These are phyloP conservation scores for Claviceps spartinae DNA, from an alignment of 2,329 filamentous ascomycete species.

Conservation along the genomic window DNA sequence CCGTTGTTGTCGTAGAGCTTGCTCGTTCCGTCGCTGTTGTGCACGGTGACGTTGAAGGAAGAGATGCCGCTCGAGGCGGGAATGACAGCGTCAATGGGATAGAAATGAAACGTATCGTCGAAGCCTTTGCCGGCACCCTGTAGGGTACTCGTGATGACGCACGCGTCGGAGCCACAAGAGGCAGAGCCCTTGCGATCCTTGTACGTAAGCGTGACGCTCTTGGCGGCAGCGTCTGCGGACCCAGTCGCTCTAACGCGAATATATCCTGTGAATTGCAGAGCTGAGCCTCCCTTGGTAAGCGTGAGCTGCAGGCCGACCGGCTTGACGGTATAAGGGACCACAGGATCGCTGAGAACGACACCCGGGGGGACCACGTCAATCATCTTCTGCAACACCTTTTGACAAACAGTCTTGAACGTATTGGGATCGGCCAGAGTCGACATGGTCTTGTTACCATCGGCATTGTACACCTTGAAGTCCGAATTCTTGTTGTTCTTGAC, in stretches of 20 bases:
- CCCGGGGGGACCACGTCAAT: conserved; percentile 43
- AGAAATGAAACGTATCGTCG: conserved; percentile 46
- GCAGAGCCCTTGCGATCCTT: conserved; percentile 38
- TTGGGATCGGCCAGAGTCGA: conserved; percentile 28
- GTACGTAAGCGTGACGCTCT: conserved; percentile 38
- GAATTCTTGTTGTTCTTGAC: conserved; percentile 31
- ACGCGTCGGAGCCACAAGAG: conserved; percentile 27
- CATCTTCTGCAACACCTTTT: conserved; percentile 42
- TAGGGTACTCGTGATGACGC: conserved; percentile 30
- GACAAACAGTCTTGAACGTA: conserved; percentile 34
- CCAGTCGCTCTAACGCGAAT: conserved; percentile 44
- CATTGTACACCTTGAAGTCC: conserved; percentile 42
- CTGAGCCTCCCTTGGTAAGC: conserved; percentile 32
- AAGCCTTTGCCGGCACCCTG: conserved; percentile 40
- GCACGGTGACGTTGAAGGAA: conserved; percentile 42
- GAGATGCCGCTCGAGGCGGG: conserved; percentile 45
- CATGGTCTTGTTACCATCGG: conserved; percentile 43
- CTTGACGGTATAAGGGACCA: conserved; percentile 45
- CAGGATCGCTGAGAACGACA: conserved; percentile 36
- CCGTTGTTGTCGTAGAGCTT: conserved; percentile 43
- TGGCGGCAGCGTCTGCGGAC: conserved; percentile 27
- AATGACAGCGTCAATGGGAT: conserved; percentile 36
- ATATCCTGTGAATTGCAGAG: conserved; percentile 36
- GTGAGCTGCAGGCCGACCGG: conserved; percentile 43
- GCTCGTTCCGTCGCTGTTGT: conserved; percentile 31